A percentile compares a stretch with the other conserved stretches of the same genome.
Evolutionary conservation across 805 yeast species (phyloP).

Genomic region (Lipomyces yamanashiensis): DNA sequence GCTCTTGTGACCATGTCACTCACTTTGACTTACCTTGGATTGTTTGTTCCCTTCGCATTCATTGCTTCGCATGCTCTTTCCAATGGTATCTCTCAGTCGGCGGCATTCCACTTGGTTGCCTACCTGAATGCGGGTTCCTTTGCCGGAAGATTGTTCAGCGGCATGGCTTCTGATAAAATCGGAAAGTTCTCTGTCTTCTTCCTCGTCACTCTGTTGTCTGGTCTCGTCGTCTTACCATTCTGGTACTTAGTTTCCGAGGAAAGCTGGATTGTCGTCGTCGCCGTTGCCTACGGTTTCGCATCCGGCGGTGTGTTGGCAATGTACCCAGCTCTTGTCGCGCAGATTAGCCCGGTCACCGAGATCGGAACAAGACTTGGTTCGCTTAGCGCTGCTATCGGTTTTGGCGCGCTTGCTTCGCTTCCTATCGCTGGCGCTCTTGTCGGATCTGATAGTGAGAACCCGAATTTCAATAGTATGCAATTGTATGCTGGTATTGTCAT

Average conservation of each 20-base stretch:
- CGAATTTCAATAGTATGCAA: constrained; percentile 32
- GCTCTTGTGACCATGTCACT: constrained; percentile 40
- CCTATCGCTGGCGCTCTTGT: constrained; percentile 44
- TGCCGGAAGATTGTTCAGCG: constrained; percentile 58
- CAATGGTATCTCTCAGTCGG: constrained; percentile 34
- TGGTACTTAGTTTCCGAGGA: constrained; percentile 23
- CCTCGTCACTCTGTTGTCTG: constrained; percentile 42
- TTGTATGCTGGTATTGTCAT: constrained; percentile 37
- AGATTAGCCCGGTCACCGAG: constrained; percentile 40
- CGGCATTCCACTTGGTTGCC: constrained; percentile 44
- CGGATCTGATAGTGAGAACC: constrained; percentile 15
- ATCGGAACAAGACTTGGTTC: constrained; percentile 59
- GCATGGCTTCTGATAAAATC: constrained; percentile 52
- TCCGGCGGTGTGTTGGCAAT: constrained; percentile 46
- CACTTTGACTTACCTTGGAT: constrained; percentile 42
- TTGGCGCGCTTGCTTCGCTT: constrained; percentile 48
- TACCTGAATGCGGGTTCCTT: constrained; percentile 48
- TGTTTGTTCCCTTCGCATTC: constrained; percentile 46
- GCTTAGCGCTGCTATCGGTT: constrained; percentile 61
- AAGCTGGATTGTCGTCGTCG: constrained; percentile 38
- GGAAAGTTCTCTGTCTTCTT: constrained; percentile 54
- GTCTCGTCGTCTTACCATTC: constrained; percentile 42
- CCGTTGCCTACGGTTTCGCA: constrained; percentile 44
- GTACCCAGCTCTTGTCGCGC: constrained; percentile 45
- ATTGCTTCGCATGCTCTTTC: constrained; percentile 43